Evolutionary conservation across 371 early-diverging fungal species (phyloP), one percentile per base, ranked within the genome.

Genomic region (Capniomyces stellatus): DNA sequence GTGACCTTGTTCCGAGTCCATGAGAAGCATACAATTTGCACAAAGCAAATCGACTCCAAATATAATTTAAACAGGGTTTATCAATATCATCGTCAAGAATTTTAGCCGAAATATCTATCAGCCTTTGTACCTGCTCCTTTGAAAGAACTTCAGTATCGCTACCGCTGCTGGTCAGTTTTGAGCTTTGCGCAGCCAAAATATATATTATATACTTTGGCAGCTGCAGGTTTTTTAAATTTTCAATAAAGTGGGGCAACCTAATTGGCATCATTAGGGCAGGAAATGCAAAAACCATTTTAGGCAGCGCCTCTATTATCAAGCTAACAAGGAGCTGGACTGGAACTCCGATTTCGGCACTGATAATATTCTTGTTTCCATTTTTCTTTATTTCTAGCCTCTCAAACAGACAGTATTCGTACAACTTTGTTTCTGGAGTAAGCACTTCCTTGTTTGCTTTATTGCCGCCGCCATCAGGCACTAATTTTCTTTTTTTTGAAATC

Each of bases 231-330:
- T 35, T 35, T 10, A 35, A 10, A 35, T 35, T 35, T 35, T 35
- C 35, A 10, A 35, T 35, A 6, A 35, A 15, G 10, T 10, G 6
- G 35, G 35, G 35, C 10, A 35, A 10, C 35, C 35, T 35, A 35
- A 35, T 15, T 6, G 35, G 35, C 15, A 35, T 35, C 35, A 35
- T 35, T 55, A 58, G 63, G 44, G 42, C 12, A 41, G 46, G 29
- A 19, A 44, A 28, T 18, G 30, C 22, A 15, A 22, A 39, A 22
- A 13, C 25, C 21, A 35, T 10, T 10, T 35, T 15, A 6, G 35
- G 35, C 6, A 35, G 15, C 35, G 35, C 6, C 15, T 35, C 35
- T 15, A 35, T 6, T 6, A 35, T 35, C 15, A 35, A n/a, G n/a
- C n/a, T n/a, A n/a, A n/a, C n/a, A n/a, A n/a, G n/a, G n/a, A n/a